A percentile compares a stretch with the other conserved stretches of the same genome.
Conservation (phyloP, 1,284 basidiomycete genomes). For the Ustilago curta region DNA sequence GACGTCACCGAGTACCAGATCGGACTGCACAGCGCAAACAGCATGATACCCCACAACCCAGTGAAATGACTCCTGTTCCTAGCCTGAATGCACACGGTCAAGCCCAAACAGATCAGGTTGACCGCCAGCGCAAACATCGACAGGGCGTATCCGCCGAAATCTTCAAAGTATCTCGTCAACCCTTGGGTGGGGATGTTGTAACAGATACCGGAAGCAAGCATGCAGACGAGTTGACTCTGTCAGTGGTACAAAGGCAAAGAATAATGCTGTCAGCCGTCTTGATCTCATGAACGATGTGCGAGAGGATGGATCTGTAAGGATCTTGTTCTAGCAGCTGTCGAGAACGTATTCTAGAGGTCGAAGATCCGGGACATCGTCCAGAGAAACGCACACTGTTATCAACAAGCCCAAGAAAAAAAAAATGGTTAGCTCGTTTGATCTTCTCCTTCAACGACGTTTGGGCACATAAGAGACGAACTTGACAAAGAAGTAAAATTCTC, state of each 20-base stretch:
- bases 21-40: constrained; percentile 51
- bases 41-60: constrained; percentile 36
- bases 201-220: constrained; percentile 53
- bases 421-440: too few relatives aligned
- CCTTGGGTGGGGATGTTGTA: constrained; percentile 49
- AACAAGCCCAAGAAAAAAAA: too few relatives aligned
- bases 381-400: too few relatives aligned
- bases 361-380: too few relatives aligned
- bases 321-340: too few relatives aligned
- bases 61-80: constrained; percentile 58
- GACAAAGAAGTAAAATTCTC: constrained; percentile 62
- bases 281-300: too few relatives aligned
- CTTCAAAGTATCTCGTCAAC: constrained; percentile 42
- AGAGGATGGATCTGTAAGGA: too few relatives aligned
- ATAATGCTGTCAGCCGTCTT: too few relatives aligned
- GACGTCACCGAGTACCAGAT: constrained; percentile 56
- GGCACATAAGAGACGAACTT: constrained; percentile 2
- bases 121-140: constrained; percentile 51
- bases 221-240: constrained; percentile 45
- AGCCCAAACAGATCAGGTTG: constrained; percentile 50
- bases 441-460: too few relatives aligned
- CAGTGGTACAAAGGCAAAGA: too few relatives aligned
- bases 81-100: constrained; percentile 52
- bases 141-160: constrained; percentile 51
- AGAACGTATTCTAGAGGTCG: too few relatives aligned